Evolutionary conservation across 768 basidiomycete species (phyloP), one percentile per base, ranked within the genome.

Genomic region (Pulveroboletus sp.): DNA sequence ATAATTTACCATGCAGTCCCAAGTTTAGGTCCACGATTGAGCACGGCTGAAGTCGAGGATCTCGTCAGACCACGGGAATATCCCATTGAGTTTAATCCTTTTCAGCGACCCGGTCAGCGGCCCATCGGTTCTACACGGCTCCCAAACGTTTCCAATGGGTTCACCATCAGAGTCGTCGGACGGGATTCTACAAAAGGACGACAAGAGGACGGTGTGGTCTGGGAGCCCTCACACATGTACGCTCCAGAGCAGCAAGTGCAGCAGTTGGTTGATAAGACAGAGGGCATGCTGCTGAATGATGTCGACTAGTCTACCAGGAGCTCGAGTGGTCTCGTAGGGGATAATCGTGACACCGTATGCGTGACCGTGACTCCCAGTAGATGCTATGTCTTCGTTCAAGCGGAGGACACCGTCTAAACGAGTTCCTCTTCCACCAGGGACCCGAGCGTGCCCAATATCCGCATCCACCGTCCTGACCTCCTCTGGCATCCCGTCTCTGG

Each of bases 401-500:
- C 76, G 86, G 57, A 85, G 76, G 65, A 61, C 69, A 9, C 64
- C 76, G 24, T 63, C 74, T 32, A 81, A 78, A 56, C 73, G 73
- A 36, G 54, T 68, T 8, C 63, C 63, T 33, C 64, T 69, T 28
- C 71, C 74, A 38, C 56, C 73, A 12, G 86, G 85, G 11, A 84
- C 85, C 38, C 80, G 79, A 32, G 47, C 73, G 31, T 86, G 79
- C 14, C 76, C 83, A 6, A 74, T 76, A 28, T 81, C 84, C 5
- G 65, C 74, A 33, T 71, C 76, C 17, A 84, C 80, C 0, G 60
- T 75, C 48, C 71, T 86, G 52, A 82, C 79, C 7, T 94, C 94
- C 1, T 90, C 90, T 5, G 96, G 96, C 2, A 82, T 98, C 8
- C 84, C 92, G 26, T 93, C 93, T 11, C 76, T 99, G 18, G 96